Evolutionary conservation across 1,284 basidiomycete genomes (phyloP).

Genomic region (Agaricales sp.): DNA sequence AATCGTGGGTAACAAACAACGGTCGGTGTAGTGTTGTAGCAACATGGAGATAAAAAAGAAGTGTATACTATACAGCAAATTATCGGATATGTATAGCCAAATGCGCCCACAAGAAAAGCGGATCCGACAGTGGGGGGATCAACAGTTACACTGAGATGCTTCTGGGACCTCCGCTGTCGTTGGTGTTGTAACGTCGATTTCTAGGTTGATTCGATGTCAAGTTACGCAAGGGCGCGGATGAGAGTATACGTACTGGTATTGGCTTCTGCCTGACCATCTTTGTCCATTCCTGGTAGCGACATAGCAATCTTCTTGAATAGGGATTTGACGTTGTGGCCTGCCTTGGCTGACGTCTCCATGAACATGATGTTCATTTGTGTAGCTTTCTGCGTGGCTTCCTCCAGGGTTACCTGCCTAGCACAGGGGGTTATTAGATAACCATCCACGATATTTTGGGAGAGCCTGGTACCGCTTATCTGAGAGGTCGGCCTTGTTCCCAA

Average conservation of each 20-base stretch:
- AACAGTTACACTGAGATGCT: slow-evolving; percentile 71
- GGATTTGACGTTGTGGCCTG: slow-evolving; percentile 98
- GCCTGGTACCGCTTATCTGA: slow-evolving; percentile 74
- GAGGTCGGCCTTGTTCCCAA: slow-evolving; percentile 98
- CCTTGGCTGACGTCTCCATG: slow-evolving; percentile 99
- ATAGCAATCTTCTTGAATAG: slow-evolving; percentile 99
- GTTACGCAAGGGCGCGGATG: slow-evolving; percentile 5
- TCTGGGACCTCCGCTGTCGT: slow-evolving; percentile 58
- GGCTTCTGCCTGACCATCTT: slow-evolving; percentile 59
- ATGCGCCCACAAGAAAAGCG: slow-evolving; percentile 1
- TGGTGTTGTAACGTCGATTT: slow-evolving; percentile 74
- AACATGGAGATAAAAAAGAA: background rate
- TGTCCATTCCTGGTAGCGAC: slow-evolving; percentile 94
- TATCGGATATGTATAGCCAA: slow-evolving; percentile 10
- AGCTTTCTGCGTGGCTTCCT: slow-evolving; percentile 93
- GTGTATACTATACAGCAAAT: background rate
- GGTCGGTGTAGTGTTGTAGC: too few relatives aligned
- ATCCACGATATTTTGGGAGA: too few relatives aligned
- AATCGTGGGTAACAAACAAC: slow-evolving; percentile 69
- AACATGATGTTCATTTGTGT: slow-evolving; percentile 95
- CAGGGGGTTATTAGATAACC: slow-evolving; percentile 1
- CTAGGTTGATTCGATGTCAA: slow-evolving; percentile 26
- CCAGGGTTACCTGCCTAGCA: slow-evolving; percentile 91
- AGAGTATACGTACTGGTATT: slow-evolving; percentile 53
- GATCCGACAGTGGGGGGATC: too few relatives aligned